phyloP scores from a whole-genome alignment of 306 rosid species.

The Dryas alaskensis region DNA sequence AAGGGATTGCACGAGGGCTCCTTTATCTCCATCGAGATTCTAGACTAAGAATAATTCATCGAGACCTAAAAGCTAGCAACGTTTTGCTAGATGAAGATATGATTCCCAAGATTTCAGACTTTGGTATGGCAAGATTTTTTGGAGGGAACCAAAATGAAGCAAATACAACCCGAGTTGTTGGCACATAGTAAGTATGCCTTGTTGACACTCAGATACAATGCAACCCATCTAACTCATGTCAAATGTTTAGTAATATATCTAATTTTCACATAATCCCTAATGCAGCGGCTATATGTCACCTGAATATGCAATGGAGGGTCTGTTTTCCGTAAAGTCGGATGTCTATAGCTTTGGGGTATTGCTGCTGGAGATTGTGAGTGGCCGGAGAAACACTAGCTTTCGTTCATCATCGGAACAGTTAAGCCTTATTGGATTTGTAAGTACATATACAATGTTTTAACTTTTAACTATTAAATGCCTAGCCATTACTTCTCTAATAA shows the following conservation, averaged over 20 bases:
- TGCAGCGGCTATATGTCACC: conserved; percentile 96
- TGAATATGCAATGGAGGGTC: conserved; percentile 93
- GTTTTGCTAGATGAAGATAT: conserved; percentile 75
- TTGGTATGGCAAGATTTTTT: conserved; percentile 86
- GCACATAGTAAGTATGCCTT: conserved; percentile 70
- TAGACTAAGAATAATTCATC: conserved; percentile 76
- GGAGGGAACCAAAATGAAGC: conserved; percentile 77
- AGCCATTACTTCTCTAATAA: neutral
- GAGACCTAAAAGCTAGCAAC: conserved; percentile 82
- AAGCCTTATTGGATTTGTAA: conserved; percentile 73
- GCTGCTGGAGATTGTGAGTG: conserved; percentile 70
- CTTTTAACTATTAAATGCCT: neutral
- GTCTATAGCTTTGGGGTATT: conserved; percentile 90
- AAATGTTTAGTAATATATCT: conserved; percentile 25
- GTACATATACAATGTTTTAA: conserved; percentile 20
- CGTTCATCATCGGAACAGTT: conserved; percentile 47
- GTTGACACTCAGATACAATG: neutral
- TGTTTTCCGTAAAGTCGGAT: conserved; percentile 80
- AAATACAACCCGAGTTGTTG: conserved; percentile 76
- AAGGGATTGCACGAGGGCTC: conserved; percentile 91
- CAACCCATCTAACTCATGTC: neutral
- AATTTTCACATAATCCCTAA: neutral
- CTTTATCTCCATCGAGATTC: conserved; percentile 89
- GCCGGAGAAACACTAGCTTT: conserved; percentile 70
- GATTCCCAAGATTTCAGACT: conserved; percentile 90